Evolutionary conservation across 2,329 filamentous ascomycete species (phyloP).

Genomic region (Ophiocordyceps robertsii): DNA sequence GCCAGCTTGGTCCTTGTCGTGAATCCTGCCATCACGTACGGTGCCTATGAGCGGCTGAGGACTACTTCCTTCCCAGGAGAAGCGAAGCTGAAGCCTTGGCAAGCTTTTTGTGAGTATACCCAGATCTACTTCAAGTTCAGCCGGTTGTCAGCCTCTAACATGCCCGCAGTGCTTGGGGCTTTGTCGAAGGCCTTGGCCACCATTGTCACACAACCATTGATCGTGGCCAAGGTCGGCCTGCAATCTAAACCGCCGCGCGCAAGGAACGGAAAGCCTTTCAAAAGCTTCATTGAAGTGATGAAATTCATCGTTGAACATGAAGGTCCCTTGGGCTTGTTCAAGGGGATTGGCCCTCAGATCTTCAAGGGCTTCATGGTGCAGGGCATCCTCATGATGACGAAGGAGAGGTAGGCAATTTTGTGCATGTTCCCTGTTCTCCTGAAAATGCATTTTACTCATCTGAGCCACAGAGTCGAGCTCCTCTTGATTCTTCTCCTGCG

Average conservation of each 20-base stretch:
- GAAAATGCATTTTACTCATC: neutral
- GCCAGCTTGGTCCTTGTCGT: slow-evolving; percentile 90
- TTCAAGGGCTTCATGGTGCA: slow-evolving; percentile 88
- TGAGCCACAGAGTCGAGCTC: slow-evolving; percentile 58
- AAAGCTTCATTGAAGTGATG: slow-evolving; percentile 90
- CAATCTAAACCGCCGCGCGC: slow-evolving; percentile 83
- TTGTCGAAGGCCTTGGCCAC: slow-evolving; percentile 89
- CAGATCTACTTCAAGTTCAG: neutral
- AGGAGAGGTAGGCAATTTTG: slow-evolving; percentile 57
- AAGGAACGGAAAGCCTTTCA: slow-evolving; percentile 81
- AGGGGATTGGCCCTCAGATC: slow-evolving; percentile 90
- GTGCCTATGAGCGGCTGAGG: slow-evolving; percentile 83
- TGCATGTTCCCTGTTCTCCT: neutral
- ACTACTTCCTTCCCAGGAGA: slow-evolving; percentile 66
- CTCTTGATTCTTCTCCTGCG: slow-evolving; percentile 76
- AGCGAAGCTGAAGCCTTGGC: slow-evolving; percentile 61
- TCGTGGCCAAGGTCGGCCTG: slow-evolving; percentile 93
- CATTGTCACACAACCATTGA: slow-evolving; percentile 83
- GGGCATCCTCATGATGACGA: slow-evolving; percentile 97
- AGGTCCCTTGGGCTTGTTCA: slow-evolving; percentile 74
- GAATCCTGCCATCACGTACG: slow-evolving; percentile 96
- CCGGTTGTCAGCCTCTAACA: neutral
- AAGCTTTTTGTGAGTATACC: slow-evolving; percentile 70
- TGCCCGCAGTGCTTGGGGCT: slow-evolving; percentile 62
- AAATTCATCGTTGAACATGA: slow-evolving; percentile 83